A percentile compares a stretch with the other conserved stretches of the same genome.
phyloP scores from a whole-genome alignment of 1,139 yeast species.

The Candida sp. region DNA sequence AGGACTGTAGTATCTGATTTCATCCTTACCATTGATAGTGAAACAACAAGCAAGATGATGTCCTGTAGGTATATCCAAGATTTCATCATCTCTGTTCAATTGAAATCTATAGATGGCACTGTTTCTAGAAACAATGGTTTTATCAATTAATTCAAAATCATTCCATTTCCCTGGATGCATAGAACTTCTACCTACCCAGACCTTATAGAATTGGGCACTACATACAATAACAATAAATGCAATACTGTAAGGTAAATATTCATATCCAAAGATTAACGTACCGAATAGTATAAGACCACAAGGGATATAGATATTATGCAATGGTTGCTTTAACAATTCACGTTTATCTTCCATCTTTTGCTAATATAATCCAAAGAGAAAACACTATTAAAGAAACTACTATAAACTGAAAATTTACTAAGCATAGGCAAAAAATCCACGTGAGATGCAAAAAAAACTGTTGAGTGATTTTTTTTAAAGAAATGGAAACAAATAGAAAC shows the following conservation, averaged over 20 bases:
- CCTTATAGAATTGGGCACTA: conserved; percentile 43
- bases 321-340: conserved; percentile 55
- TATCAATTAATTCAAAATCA: conserved; percentile 65
- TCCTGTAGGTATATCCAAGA: conserved; percentile 67
- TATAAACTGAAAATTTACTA: background rate
- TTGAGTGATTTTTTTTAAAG: too few species aligned
- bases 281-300: conserved; percentile 60
- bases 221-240: conserved; percentile 45
- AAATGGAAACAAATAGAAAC: too few species aligned
- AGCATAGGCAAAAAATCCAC: background rate
- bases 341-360: conserved; percentile 40
- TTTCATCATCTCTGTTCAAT: conserved; percentile 56
- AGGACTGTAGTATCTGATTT: conserved; percentile 70
- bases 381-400: background rate
- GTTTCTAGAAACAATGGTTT: conserved; percentile 65
- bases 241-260: conserved; percentile 49
- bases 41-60: conserved; percentile 68
- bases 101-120: conserved; percentile 73
- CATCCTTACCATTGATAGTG: conserved; percentile 54
- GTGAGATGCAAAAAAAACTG: too few species aligned
- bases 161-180: conserved; percentile 54
- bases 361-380: background rate
- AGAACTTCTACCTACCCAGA: conserved; percentile 47
- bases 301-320: conserved; percentile 75
- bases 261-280: conserved; percentile 49